These are phyloP conservation scores for Pseudogymnoascus sp. DNA, from an alignment of 2,329 filamentous ascomycete genomes.

Conservation along the genomic window DNA sequence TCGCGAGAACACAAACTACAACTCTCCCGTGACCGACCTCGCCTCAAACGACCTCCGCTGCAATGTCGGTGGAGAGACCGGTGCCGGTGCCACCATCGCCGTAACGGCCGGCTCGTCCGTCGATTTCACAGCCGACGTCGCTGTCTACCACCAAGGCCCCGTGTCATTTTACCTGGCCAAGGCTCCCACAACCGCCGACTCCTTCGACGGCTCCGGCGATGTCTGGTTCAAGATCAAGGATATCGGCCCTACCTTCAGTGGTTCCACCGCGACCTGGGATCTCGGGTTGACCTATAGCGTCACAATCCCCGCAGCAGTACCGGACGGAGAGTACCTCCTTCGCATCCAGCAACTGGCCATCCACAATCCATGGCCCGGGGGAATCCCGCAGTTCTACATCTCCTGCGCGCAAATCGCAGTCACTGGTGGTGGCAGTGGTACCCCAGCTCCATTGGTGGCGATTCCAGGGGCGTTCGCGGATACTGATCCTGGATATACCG, in stretches of 20 bases:
- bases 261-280: conserved; percentile 20
- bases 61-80: conserved; percentile 26
- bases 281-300: conserved; percentile 20
- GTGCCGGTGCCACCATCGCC: neutral
- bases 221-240: conserved; percentile 33
- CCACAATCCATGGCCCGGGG: conserved; percentile 16
- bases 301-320: conserved; percentile 21
- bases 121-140: conserved; percentile 14
- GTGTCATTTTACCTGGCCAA: conserved; percentile 31
- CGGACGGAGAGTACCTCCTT: conserved; percentile 21
- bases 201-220: conserved; percentile 28
- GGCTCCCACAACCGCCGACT: conserved; percentile 24
- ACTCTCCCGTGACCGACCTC: conserved; percentile 40
- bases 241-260: conserved; percentile 24
- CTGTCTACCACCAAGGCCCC: conserved; percentile 29
- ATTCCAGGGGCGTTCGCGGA: conserved; percentile 8
- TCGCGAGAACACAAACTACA: conserved; percentile 32
- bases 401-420: conserved; percentile 24
- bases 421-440: conserved; percentile 13
- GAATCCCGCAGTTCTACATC: conserved; percentile 23
- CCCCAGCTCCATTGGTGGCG: conserved; percentile 6
- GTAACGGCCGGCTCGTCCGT: conserved; percentile 4
- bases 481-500: conserved; percentile 10
- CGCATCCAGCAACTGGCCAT: conserved; percentile 22
- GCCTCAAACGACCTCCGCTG: conserved; percentile 37